These are phyloP conservation scores for Pyrenophora teres DNA, from an alignment of 2,329 filamentous ascomycete genomes.

Conservation along the genomic window DNA sequence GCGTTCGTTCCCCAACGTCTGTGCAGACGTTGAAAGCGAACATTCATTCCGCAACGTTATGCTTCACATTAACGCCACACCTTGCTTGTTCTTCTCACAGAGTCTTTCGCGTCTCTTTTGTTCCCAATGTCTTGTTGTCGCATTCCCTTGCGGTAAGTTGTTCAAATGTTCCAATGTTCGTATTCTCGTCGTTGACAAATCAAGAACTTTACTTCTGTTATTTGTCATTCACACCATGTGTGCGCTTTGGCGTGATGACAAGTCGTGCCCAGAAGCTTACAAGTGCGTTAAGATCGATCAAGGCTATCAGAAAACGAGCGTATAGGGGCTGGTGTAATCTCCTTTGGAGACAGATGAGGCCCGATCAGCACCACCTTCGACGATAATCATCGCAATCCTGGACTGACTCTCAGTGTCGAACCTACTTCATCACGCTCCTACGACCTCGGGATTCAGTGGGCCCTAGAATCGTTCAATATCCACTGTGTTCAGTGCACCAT, in stretches of 20 bases:
- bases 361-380: too few species aligned
- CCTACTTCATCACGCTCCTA: too few species aligned
- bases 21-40: constrained; percentile 6
- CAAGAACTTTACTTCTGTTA: too few species aligned
- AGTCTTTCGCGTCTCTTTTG: background rate
- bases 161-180: too few species aligned
- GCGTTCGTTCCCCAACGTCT: background rate
- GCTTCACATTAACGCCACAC: background rate
- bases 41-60: constrained; percentile 2
- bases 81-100: background rate
- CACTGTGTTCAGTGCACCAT: background rate
- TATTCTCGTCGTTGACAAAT: too few species aligned
- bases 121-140: background rate
- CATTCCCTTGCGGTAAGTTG: too few species aligned
- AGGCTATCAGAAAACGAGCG: background rate
- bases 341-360: too few species aligned
- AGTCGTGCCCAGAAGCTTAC: background rate
- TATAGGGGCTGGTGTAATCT: background rate
- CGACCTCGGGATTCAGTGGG: too few species aligned
- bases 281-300: background rate
- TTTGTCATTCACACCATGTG: too few species aligned
- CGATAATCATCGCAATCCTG: too few species aligned
- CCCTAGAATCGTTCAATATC: background rate
- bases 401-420: too few species aligned
- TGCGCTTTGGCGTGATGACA: background rate